Percentiles rank a stretch among this genome's conserved stretches.
Conservation (phyloP, 164 flowering plant species). For the Protea cynaroides region DNA sequence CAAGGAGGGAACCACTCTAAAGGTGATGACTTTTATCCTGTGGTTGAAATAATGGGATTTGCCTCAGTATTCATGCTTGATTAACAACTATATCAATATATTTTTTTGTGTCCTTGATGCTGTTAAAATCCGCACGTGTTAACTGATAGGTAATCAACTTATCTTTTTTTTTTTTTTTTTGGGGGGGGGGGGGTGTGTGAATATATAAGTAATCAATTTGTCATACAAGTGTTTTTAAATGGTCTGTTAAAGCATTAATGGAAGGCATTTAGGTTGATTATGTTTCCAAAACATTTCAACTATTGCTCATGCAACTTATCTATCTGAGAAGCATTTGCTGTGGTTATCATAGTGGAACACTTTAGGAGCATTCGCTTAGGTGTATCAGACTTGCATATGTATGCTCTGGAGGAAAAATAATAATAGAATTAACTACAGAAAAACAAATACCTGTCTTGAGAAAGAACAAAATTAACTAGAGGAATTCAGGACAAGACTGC, state of each 20-base stretch:
- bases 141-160: too few species aligned
- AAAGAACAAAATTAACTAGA: background rate
- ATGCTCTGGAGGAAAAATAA: background rate
- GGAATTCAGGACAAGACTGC: background rate
- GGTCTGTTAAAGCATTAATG: too few species aligned
- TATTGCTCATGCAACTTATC: background rate
- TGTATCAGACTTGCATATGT: background rate
- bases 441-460: too few species aligned
- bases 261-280: background rate
- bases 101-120: conserved; percentile 2
- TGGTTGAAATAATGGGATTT: background rate
- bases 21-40: conserved; percentile 36
- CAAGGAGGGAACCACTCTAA: conserved; percentile 86
- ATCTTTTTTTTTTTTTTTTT: too few species aligned
- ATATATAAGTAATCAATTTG: too few species aligned
- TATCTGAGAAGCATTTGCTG: background rate
- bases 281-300: background rate
- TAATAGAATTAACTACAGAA: too few species aligned
- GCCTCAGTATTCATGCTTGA: background rate
- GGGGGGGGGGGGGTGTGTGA: too few species aligned
- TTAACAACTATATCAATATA: conserved; percentile 24
- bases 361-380: background rate
- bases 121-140: too few species aligned
- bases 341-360: background rate
- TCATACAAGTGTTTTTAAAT: too few species aligned